These are phyloP conservation scores for Ruellia speciosa DNA, from an alignment of 305 asterid genomes.

Conservation along the genomic window DNA sequence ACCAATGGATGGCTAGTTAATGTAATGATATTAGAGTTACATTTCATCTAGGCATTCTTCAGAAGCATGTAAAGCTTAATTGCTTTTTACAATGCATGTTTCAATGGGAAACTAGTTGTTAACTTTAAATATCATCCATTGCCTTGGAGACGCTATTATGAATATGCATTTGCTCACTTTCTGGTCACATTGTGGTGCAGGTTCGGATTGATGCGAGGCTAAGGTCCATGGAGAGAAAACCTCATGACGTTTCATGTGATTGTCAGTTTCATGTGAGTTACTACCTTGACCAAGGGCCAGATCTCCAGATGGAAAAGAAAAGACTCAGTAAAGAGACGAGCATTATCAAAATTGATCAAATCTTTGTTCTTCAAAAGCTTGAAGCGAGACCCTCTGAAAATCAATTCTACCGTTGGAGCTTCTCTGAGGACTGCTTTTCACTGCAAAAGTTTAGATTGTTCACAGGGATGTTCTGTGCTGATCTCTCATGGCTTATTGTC, in stretches of 20 bases:
- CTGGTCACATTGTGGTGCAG: slow-evolving; percentile 29
- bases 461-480: slow-evolving; percentile 55
- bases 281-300: slow-evolving; percentile 62
- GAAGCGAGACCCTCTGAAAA: slow-evolving; percentile 51
- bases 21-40: too few species aligned
- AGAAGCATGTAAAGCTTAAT: too few species aligned
- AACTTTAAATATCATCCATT: too few species aligned
- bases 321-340: slow-evolving; percentile 48
- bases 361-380: slow-evolving; percentile 66
- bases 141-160: neutral
- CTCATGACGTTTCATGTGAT: slow-evolving; percentile 46
- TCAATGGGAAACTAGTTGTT: too few species aligned
- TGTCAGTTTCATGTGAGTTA: slow-evolving; percentile 65
- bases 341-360: slow-evolving; percentile 35
- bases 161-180: slow-evolving; percentile 1
- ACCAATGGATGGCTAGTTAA: too few species aligned
- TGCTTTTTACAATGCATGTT: too few species aligned
- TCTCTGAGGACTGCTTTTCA: slow-evolving; percentile 60
- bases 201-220: slow-evolving; percentile 77
- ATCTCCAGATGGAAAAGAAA: slow-evolving; percentile 34
- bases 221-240: slow-evolving; percentile 77
- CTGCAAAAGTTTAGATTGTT: slow-evolving; percentile 48
- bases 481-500: slow-evolving; percentile 67
- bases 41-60: too few species aligned
- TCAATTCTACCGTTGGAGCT: slow-evolving; percentile 64